Evolutionary conservation across 2,329 filamentous ascomycete species (phyloP).

Genomic region (Neonectria hederae): DNA sequence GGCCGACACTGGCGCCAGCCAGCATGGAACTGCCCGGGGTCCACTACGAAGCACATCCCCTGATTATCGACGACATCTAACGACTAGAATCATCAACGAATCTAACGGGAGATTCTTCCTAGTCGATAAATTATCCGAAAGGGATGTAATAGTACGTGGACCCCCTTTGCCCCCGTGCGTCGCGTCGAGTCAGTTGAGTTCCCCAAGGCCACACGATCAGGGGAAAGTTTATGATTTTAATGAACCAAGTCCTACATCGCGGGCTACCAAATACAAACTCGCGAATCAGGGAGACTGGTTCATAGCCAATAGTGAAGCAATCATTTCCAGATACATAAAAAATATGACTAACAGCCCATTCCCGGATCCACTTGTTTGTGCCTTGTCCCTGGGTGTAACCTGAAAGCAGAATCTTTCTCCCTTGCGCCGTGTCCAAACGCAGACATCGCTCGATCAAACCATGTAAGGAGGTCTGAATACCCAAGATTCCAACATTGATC

Average conservation of each 20-base stretch:
- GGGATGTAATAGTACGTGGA: neutral
- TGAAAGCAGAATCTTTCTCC: neutral
- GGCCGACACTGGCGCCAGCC: neutral
- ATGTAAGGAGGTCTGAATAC: neutral
- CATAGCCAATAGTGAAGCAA: neutral
- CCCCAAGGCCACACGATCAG: neutral
- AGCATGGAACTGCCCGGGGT: neutral
- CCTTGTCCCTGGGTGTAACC: neutral
- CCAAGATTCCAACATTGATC: neutral
- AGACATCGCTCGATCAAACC: neutral
- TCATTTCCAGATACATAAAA: neutral
- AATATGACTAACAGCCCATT: neutral
- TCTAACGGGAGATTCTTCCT: neutral
- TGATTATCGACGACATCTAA: neutral
- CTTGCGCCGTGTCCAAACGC: neutral
- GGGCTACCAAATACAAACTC: neutral
- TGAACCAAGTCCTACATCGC: neutral
- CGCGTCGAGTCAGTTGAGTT: neutral
- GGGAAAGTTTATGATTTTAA: constrained; percentile 32
- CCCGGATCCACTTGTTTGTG: neutral
- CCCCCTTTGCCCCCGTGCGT: neutral
- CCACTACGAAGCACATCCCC: neutral
- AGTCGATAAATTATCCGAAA: neutral
- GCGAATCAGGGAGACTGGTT: too few relatives aligned
- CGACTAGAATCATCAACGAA: neutral